phyloP scores from a whole-genome alignment of 202 grass and related monocot species.

The Panicum hallii region DNA sequence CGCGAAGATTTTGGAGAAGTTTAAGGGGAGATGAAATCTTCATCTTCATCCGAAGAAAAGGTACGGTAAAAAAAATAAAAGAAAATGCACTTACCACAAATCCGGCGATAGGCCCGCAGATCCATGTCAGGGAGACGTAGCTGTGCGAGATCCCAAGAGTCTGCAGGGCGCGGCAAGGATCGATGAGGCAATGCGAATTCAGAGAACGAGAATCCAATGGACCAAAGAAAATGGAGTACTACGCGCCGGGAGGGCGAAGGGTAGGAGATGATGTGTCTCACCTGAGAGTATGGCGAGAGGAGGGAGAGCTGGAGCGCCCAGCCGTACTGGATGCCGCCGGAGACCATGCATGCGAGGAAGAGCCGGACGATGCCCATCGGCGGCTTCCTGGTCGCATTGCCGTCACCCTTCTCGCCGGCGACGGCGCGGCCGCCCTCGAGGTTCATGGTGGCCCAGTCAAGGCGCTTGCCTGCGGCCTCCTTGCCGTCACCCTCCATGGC shows the following conservation, averaged over 20 bases:
- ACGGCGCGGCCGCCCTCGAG: constrained; percentile 1
- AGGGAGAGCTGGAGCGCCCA: constrained; percentile 96
- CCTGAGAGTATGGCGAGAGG: constrained; percentile 85
- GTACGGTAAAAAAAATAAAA: neutral
- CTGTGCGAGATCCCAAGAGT: constrained; percentile 93
- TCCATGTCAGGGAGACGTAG: constrained; percentile 81
- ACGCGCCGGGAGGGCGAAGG: too few relatives aligned
- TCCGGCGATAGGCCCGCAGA: constrained; percentile 88
- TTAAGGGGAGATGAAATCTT: neutral
- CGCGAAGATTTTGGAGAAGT: neutral
- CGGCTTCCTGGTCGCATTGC: neutral
- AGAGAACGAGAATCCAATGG: neutral
- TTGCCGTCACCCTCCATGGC: constrained; percentile 39
- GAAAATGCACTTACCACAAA: constrained; percentile 65
- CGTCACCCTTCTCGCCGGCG: neutral
- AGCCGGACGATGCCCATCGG: constrained; percentile 45
- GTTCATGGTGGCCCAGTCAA: constrained; percentile 23
- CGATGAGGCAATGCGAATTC: neutral
- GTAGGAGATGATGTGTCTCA: neutral
- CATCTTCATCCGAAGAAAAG: neutral
- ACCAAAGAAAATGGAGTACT: neutral
- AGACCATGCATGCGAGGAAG: constrained; percentile 72
- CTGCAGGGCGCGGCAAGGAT: constrained; percentile 45
- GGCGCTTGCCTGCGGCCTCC: neutral
- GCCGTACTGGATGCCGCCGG: constrained; percentile 93